phyloP scores from a whole-genome alignment of 164 flowering plant genomes.

The Kalanchoe fedtschenkoi region DNA sequence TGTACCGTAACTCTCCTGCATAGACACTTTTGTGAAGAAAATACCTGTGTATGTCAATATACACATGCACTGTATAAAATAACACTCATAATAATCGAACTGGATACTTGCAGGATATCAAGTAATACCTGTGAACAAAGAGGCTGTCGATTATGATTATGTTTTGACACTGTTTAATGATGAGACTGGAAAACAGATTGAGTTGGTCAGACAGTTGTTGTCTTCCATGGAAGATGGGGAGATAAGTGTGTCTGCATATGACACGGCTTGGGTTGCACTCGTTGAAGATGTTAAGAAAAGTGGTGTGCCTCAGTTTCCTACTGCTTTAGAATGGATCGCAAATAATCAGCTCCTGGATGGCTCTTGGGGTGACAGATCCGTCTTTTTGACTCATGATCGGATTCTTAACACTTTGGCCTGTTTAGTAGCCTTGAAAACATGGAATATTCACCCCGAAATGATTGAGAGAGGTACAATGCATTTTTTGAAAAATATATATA shows the following conservation, averaged over 20 bases:
- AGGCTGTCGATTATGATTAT: too few relatives aligned
- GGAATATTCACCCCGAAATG: constrained; percentile 48
- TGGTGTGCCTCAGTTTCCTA: constrained; percentile 66
- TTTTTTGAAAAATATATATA: not conserved
- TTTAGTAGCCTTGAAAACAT: constrained; percentile 55
- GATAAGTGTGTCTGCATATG: constrained; percentile 70
- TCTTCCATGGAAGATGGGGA: constrained; percentile 68
- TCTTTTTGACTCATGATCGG: constrained; percentile 60
- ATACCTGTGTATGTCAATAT: too few relatives aligned
- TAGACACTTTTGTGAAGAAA: too few relatives aligned
- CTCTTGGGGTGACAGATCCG: constrained; percentile 70
- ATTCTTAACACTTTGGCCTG: constrained; percentile 68
- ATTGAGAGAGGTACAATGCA: constrained; percentile 37
- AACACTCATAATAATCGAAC: too few relatives aligned
- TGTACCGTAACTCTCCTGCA: too few relatives aligned
- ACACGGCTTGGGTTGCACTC: constrained; percentile 91
- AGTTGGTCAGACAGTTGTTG: constrained; percentile 28
- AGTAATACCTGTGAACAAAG: too few relatives aligned
- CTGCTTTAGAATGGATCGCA: constrained; percentile 57
- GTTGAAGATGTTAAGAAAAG: constrained; percentile 37
- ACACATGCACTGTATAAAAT: too few relatives aligned
- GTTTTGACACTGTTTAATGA: too few relatives aligned
- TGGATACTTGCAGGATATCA: too few relatives aligned
- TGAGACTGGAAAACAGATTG: constrained; percentile 18
- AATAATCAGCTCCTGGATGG: constrained; percentile 69